These are phyloP conservation scores for Solanum gandarillasii DNA, from an alignment of 257 asterid species.

Conservation along the genomic window DNA sequence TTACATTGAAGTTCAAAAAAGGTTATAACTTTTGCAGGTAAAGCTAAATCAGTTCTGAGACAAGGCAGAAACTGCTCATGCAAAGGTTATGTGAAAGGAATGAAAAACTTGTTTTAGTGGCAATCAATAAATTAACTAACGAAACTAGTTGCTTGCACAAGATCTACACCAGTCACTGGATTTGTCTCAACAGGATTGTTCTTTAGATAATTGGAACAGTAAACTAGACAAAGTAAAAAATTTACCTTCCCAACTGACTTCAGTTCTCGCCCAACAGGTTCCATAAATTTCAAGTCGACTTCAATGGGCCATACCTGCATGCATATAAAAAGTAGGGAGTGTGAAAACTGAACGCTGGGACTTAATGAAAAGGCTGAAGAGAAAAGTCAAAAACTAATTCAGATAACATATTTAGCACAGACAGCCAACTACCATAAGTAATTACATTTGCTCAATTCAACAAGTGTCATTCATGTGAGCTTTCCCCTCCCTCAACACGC, in stretches of 20 bases:
- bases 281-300: conserved; percentile 75
- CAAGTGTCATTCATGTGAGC: background rate
- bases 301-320: conserved; percentile 93
- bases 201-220: background rate
- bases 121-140: background rate
- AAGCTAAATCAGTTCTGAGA: background rate
- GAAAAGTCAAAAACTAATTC: background rate
- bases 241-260: conserved; percentile 63
- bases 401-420: background rate
- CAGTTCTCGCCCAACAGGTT: conserved; percentile 89
- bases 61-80: background rate
- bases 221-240: background rate
- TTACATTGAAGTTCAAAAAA: background rate
- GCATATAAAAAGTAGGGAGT: background rate
- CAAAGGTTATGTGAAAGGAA: background rate
- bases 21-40: background rate
- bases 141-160: background rate
- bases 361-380: background rate
- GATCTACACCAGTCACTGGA: background rate
- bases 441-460: background rate
- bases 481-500: background rate
- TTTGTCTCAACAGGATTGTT: background rate
- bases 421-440: background rate
- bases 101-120: background rate
- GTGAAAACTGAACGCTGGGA: background rate